Evolutionary conservation across 352 stramenopile genomes (phyloP).

Genomic region (Globisporangium heterothallicum): DNA sequence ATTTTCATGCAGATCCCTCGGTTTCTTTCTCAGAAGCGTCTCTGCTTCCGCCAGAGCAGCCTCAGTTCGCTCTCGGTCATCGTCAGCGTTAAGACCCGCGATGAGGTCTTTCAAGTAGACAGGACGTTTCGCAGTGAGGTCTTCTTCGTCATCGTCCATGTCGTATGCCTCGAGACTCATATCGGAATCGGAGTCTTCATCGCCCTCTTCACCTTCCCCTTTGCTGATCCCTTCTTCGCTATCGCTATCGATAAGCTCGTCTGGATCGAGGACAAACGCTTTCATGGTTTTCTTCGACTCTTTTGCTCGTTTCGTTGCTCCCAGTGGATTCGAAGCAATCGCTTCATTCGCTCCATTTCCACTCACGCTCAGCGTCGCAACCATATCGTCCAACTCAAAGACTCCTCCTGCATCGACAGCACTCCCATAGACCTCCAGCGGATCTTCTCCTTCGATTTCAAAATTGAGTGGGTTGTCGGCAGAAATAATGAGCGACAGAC

Average conservation of each 20-base stretch:
- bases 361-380: constrained; percentile 1
- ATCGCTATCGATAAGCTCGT: constrained; percentile 58
- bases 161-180: constrained; percentile 65
- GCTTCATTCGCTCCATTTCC: not conserved
- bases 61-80: constrained; percentile 56
- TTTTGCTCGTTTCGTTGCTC: not conserved
- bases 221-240: constrained; percentile 23
- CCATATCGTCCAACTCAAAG: constrained; percentile 12
- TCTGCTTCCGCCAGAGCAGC: constrained; percentile 50
- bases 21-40: constrained; percentile 38
- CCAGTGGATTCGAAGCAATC: not conserved
- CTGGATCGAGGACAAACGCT: constrained; percentile 39
- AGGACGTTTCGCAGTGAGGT: constrained; percentile 48
- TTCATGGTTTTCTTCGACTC: constrained; percentile 5
- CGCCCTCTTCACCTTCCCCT: constrained; percentile 15
- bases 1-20: constrained; percentile 61
- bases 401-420: constrained; percentile 13
- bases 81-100: constrained; percentile 38
- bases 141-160: constrained; percentile 61
- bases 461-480: constrained; percentile 63
- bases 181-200: constrained; percentile 48
- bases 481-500: constrained; percentile 47
- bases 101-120: constrained; percentile 74
- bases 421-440: constrained; percentile 29
- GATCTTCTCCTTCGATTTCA: constrained; percentile 37